Conservation (phyloP, 202 grass and related monocot species). For the Zizania palustris region DNA sequence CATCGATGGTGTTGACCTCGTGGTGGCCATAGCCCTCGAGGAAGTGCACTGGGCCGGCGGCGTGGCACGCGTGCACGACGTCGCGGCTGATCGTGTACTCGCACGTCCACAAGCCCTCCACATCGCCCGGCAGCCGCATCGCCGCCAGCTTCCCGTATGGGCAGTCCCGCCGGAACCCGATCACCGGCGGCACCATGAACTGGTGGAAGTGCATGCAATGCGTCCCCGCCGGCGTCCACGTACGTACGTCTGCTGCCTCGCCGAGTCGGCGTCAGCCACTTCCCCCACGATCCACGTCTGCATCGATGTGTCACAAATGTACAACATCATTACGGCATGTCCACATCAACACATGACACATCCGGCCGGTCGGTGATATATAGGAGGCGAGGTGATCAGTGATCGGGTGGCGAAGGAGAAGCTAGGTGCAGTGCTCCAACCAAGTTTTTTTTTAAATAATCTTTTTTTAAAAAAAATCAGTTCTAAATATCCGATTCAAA, state of each 20-base stretch:
- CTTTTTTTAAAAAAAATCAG: too few relatives aligned
- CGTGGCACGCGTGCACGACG: slow-evolving; percentile 74
- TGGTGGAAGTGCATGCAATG: slow-evolving; percentile 95
- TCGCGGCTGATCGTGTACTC: slow-evolving; percentile 72
- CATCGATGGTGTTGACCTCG: slow-evolving; percentile 69
- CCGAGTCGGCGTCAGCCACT: slow-evolving; percentile 62
- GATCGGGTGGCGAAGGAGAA: too few relatives aligned
- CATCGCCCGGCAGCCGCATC: slow-evolving; percentile 65
- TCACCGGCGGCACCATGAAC: slow-evolving; percentile 74
- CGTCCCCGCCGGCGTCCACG: slow-evolving; percentile 64
- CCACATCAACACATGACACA: too few relatives aligned
- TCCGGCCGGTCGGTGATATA: too few relatives aligned
- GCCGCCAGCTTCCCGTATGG: slow-evolving; percentile 73
- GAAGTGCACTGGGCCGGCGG: slow-evolving; percentile 63
- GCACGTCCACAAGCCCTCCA: slow-evolving; percentile 58
- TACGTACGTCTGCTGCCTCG: slow-evolving; percentile 49
- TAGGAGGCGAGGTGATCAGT: too few relatives aligned
- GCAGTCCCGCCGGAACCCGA: slow-evolving; percentile 71
- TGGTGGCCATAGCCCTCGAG: slow-evolving; percentile 68
- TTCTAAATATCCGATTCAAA: too few relatives aligned
- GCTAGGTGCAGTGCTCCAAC: too few relatives aligned
- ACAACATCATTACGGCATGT: too few relatives aligned
- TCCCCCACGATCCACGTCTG: slow-evolving; percentile 84
- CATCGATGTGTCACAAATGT: background rate
- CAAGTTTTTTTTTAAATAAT: too few relatives aligned